Percentiles rank a stretch among this genome's conserved stretches.
These are phyloP conservation scores for Diaporthe vaccinii DNA, from an alignment of 2,329 filamentous ascomycete genomes.

Conservation along the genomic window DNA sequence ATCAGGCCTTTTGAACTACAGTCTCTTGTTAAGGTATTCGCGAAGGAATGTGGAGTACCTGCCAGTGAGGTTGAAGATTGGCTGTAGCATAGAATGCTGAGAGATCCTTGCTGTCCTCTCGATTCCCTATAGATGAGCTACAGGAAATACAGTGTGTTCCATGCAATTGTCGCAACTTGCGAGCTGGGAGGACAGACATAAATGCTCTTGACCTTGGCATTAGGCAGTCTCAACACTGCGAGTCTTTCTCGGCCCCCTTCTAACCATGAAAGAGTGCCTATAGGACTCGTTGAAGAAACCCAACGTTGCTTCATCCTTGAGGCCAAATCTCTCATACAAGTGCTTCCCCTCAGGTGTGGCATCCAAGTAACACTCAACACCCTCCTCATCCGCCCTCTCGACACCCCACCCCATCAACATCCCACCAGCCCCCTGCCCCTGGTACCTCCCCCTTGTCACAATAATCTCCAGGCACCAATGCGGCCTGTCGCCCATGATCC, in stretches of 20 bases:
- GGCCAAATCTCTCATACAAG: slow-evolving; percentile 64
- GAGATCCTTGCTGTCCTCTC: no score
- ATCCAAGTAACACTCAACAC: slow-evolving; percentile 62
- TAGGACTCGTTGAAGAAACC: slow-evolving; percentile 52
- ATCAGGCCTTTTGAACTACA: background rate
- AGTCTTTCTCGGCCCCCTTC: slow-evolving; percentile 39
- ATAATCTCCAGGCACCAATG: slow-evolving; percentile 66
- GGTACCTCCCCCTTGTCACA: slow-evolving; percentile 56
- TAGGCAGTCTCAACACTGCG: no score
- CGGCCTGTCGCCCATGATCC: slow-evolving; percentile 55
- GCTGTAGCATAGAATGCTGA: background rate
- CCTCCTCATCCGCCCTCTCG: slow-evolving; percentile 58
- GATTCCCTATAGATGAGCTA: accelerated
- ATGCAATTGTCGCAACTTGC: no score
- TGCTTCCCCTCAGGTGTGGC: slow-evolving; percentile 61
- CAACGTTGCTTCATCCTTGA: slow-evolving; percentile 52
- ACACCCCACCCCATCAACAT: slow-evolving; percentile 63
- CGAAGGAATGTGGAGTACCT: background rate
- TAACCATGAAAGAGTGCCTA: slow-evolving; percentile 54
- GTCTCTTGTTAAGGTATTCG: background rate
- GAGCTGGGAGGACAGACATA: no score
- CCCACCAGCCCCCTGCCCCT: slow-evolving; percentile 61
- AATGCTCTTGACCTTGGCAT: background rate
- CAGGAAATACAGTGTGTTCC: background rate
- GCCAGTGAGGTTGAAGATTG: background rate